Base-by-base conservation (phyloP, 768 basidiomycete genomes). In the Rhizopogon salebrosus region DNA sequence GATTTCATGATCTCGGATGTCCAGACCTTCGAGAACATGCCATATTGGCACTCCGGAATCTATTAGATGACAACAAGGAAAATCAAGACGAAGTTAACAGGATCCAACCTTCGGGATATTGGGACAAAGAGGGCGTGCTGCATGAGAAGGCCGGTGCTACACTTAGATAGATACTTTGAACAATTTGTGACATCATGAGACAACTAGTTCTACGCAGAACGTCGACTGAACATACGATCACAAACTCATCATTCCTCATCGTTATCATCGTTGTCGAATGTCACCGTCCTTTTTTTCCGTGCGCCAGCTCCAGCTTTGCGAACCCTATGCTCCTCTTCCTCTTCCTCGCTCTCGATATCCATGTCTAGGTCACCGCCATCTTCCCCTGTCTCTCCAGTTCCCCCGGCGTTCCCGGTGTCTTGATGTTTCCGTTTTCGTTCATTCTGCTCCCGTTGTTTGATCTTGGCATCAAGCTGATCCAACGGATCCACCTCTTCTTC, bases 1-100 rank as follows among this genome's bases (percentile, higher is more conserved):
- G n/a, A 20, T 27, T 20, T 49, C 42, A 38, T 27, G 45, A 34
- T 5, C 14, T 16, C 23, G 5, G 14, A 46, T 23, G 1, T 27
- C 40, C 20, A 61, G 95, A 92, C 70, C 72, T 98, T 42, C 85
- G 92, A 18, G 95, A 98, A 70, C 91, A 97, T 64, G 92, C 94
- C 2, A 80, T 98, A 38, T 85, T 97, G 57, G 79, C 92, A 18
- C 74, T 97, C 18, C 82, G 83, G 40, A 91, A 89, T 67, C 67
- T 95, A 10, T 75, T 98, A 52, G 76, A 85, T 57, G 75, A 77
- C 35, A 97, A 97, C 65, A 56, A 68, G 26, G 87, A 86, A 54
- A 97, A 92, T 60, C 92, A 98, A 68, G 77, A 75, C 2, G 75
- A 91, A 38, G 86, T 98, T 42, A 79, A 85, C 53, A 80, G 80